Conservation (phyloP, 2,329 filamentous ascomycete species). For the Colletotrichum sojae region DNA sequence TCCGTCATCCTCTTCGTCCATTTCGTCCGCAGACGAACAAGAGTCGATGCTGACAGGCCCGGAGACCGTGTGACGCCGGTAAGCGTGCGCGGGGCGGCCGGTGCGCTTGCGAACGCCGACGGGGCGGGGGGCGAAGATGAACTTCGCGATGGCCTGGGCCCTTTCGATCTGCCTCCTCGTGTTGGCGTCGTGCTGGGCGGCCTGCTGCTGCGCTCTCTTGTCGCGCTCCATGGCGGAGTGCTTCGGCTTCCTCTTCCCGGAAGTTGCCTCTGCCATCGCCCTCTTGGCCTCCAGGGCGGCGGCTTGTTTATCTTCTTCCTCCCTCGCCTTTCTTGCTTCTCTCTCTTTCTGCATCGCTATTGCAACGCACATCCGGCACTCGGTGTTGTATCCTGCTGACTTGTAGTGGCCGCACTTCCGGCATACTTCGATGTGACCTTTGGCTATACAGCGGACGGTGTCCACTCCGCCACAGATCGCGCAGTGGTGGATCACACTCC, state of each 20-base stretch:
- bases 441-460: conserved; percentile 3
- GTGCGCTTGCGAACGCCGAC: conserved; percentile 14
- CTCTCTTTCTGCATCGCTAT: background rate
- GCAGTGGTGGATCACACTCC: conserved; percentile 22
- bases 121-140: background rate
- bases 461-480: background rate
- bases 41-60: background rate
- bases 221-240: background rate
- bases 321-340: background rate
- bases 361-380: conserved; percentile 10
- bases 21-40: background rate
- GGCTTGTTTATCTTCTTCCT: background rate
- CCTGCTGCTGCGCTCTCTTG: background rate
- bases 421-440: conserved; percentile 11
- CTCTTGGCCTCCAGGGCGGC: background rate
- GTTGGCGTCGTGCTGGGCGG: background rate
- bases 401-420: background rate
- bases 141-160: background rate
- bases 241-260: background rate
- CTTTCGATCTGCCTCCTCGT: background rate
- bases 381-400: background rate
- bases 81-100: background rate
- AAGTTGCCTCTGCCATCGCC: background rate
- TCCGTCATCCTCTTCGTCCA: background rate
- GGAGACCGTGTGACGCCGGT: background rate